A percentile compares a stretch with the other conserved stretches of the same genome.
phyloP scores from a whole-genome alignment of 2,329 filamentous ascomycete species.

The Pseudogymnoascus sp. region DNA sequence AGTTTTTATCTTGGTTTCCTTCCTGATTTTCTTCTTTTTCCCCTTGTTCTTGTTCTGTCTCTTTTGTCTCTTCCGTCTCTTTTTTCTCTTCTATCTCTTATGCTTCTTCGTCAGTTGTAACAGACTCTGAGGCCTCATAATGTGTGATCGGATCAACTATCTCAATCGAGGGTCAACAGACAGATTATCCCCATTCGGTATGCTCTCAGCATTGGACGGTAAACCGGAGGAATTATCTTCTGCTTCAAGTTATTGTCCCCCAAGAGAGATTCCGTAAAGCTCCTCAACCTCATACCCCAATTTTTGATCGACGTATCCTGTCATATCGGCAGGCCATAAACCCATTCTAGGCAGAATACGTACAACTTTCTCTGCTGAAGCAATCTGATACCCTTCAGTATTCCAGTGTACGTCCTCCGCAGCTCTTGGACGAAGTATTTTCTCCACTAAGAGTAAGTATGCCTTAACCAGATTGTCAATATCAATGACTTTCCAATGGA shows the following conservation, averaged over 20 bases:
- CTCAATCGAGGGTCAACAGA: neutral
- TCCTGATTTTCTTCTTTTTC: neutral
- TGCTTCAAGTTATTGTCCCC: neutral
- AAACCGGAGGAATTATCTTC: neutral
- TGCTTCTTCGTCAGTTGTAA: neutral
- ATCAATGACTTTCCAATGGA: neutral
- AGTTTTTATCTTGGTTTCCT: too few species aligned
- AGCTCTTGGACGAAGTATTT: neutral
- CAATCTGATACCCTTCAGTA: neutral
- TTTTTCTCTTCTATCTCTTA: too few species aligned
- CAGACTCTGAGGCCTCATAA: neutral
- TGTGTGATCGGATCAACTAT: neutral
- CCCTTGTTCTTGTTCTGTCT: neutral
- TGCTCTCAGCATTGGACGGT: neutral
- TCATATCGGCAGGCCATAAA: neutral
- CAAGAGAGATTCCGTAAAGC: neutral
- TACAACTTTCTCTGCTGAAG: neutral
- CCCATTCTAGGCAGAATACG: neutral
- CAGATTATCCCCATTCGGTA: neutral
- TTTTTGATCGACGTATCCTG: neutral
- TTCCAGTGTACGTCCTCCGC: neutral
- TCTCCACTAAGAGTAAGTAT: neutral
- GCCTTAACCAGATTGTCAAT: neutral
- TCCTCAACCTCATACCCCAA: neutral
- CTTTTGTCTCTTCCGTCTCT: neutral